Base-by-base conservation (phyloP, 306 rosid genomes). In the Cucurbita pepo region DNA sequence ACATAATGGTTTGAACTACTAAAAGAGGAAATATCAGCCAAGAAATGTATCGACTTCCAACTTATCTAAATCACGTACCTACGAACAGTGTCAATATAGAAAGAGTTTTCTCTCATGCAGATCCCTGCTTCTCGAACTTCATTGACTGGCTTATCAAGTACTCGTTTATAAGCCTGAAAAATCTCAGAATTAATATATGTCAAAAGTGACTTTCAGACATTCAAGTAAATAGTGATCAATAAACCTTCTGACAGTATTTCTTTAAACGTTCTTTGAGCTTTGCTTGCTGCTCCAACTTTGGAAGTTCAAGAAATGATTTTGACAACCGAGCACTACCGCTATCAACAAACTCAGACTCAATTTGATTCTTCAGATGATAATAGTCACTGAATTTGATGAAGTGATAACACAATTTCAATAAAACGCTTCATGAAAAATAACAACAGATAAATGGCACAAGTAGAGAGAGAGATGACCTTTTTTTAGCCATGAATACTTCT, bases 41-140 rank as follows among this genome's bases (percentile, higher is more conserved):
- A 53, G 56, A 45, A 52, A 54, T 71, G 61, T 34, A 34, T 38
- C 16, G 34, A 7, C 12, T 48, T 15, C 25, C 16, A 45, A 41
- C 8, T 55, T 61, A 76, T 75, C 79, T 72, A 74, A 79, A 75
- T 74, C 34, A 15, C 85, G 76, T 88, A 90, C 98, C 98, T 94
- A 75, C 98, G 96, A 76, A 94, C 97, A 79, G 98, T 90, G 81
- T 94, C 97, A 83, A 90, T 91, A 84, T 94, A 94, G 81, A 94
- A 94, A 79, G 98, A 87, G 85, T 94, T 94, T 82, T 94, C 98
- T 72, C 95, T 92, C 98, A 94, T 94, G 89, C 98, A 94, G 75
- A 94, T 87, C 75, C 96, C 97, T 62, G 97, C 97, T 85, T 90
- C 98, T 56, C 97, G 97, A 61, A 90, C 80, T 82, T 94, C 97